Evolutionary conservation across 495 filamentous ascomycete species (phyloP), one percentile per base, ranked within the genome.

Genomic region (Penicillium cinerascens): DNA sequence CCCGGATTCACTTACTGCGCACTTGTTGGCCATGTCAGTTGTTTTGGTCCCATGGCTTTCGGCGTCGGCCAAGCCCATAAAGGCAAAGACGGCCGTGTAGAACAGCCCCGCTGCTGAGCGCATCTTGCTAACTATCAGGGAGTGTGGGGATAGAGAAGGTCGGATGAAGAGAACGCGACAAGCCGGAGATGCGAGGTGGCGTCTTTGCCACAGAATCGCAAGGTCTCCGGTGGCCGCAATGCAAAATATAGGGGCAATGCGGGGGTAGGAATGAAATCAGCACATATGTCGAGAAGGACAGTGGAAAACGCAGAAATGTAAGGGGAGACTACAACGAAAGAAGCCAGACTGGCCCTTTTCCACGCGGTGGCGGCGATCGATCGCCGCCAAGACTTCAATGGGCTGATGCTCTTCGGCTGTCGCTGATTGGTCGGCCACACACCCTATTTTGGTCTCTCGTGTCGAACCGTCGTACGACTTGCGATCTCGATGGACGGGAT

Each of bases 71-170:
- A 84, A 69, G 25, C 74, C 75, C 66, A 84, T 82, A 59, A 92
- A 79, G 54, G 86, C 77, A 65, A 92, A 92, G 39, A 90, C 71
- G 44, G 88, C 87, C 58, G 91, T 73, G 69, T 85, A 91, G 68
- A 92, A 91, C 18, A 83, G 71, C 59, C 80, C 81, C 46, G 81
- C 78, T 39, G 84, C 81, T 49, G 85, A 75, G 59, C 78, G 85
- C 87, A 90, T 91, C 15, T 63, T 69, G 59, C 25, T 16, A 25
- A 48, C 49, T 47, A 18, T 47, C 41, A 29, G 22, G 23, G 10
- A 39, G 49, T 35, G 16, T 13, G 16, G 11, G 16, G 7, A n/a
- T 23, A 50, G 20, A 21, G 27, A 20, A 26, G 41, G 23, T 22
- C n/a, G 36, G 23, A 21, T 16, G 13, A 21, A 35, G 35, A 7